Base-by-base conservation (phyloP, 768 basidiomycete genomes). In the Pisolithus albus region DNA sequence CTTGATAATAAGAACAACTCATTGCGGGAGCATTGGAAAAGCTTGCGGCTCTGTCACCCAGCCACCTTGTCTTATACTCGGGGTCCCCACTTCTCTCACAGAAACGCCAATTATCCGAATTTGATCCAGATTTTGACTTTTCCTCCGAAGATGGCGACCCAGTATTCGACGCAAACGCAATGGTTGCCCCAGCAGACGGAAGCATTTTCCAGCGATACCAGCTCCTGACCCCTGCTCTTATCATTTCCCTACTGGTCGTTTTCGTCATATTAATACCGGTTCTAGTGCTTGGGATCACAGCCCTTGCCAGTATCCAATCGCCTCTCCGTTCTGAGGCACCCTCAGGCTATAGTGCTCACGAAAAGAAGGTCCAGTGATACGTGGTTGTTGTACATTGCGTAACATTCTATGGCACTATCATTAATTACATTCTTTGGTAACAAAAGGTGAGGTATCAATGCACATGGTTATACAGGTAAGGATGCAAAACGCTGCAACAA, bases 171-270 rank as follows among this genome's bases (percentile, higher is more conserved):
- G 60, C 70, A 10, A 72, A 73, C 16, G 16, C 45, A 7, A 28
- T 54, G 13, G 37, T 8, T 19, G 43, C 54, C 4, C 64, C 73
- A 1, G 65, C 75, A 6, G 62, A 70, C 7, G 80, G 77, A 21
- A 84, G 86, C 9, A 81, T 90, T 50, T 75, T 91, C 24, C 76
- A 82, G 54, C 79, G 74, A 32, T 90, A 89, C 65, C 87, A 89
- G 62, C 75, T 89, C 43, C 78, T 91, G 45, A 88, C 87, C 0
- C 85, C 89, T 1, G 84, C 76, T 0, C 74, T 92, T 45, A 87
- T 91, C 65, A 76, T 75, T 4, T 64, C 74, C 7, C 75, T 91
- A 16, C 75, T 90, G 46, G 67, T 90, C 42, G 69, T 70, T 0
- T 72, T 90, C 60, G 86, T 88, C 64, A 60, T 88, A 46, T 70